A percentile compares a stretch with the other conserved stretches of the same genome.
Evolutionary conservation across 805 yeast species (phyloP).

Genomic region (Groenewaldozyma salmanticensis): DNA sequence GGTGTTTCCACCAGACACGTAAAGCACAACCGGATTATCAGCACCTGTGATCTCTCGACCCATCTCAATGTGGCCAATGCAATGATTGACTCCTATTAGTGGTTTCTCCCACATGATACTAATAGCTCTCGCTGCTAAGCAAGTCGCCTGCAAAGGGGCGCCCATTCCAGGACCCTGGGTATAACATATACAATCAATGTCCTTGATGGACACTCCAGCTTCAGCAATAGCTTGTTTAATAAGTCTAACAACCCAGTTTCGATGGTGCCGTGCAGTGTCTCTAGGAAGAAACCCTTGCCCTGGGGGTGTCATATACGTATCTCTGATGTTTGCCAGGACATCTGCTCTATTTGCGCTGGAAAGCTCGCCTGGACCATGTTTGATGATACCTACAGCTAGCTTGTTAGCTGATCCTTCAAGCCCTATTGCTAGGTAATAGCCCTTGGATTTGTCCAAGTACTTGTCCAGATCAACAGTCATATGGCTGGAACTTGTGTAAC

Average conservation of each 20-base stretch:
- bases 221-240: slow-evolving; percentile 57
- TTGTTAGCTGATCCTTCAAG: slow-evolving; percentile 97
- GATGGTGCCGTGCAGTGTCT: slow-evolving; percentile 93
- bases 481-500: no score
- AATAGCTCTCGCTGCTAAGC: slow-evolving; percentile 81
- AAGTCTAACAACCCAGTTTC: slow-evolving; percentile 85
- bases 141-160: slow-evolving; percentile 92
- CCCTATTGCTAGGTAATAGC: slow-evolving; percentile 59
- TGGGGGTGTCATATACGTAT: slow-evolving; percentile 92
- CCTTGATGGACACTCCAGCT: slow-evolving; percentile 41
- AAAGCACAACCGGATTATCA: slow-evolving; percentile 88
- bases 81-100: slow-evolving; percentile 89
- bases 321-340: slow-evolving; percentile 83
- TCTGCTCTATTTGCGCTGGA: slow-evolving; percentile 53
- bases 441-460: slow-evolving; percentile 31
- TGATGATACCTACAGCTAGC: slow-evolving; percentile 85
- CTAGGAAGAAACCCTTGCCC: slow-evolving; percentile 97
- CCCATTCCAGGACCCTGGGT: slow-evolving; percentile 99
- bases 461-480: slow-evolving; percentile 41
- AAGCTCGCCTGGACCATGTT: slow-evolving; percentile 56
- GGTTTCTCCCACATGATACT: slow-evolving; percentile 76
- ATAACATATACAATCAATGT: slow-evolving; percentile 58
- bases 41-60: slow-evolving; percentile 99
- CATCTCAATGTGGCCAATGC: slow-evolving; percentile 98
- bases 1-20: slow-evolving; percentile 97